phyloP scores from a whole-genome alignment of 2,329 filamentous ascomycete genomes.

The Aureobasidium melanogenum region DNA sequence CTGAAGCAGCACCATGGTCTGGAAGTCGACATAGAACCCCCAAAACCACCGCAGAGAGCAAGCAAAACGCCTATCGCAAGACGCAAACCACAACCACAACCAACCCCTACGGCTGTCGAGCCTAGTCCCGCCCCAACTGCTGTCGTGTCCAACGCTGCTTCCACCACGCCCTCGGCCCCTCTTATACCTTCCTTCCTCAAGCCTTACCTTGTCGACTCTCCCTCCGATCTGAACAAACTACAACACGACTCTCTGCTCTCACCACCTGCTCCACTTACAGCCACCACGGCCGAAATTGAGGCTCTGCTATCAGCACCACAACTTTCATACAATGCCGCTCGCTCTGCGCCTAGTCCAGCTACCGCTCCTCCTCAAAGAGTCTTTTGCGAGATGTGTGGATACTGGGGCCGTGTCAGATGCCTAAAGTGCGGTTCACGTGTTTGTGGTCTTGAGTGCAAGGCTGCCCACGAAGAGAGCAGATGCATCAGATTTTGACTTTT shows the following conservation, averaged over 20 bases:
- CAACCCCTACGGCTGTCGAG: conserved; percentile 33
- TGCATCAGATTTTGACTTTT: conserved; percentile 43
- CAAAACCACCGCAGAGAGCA: conserved; percentile 18
- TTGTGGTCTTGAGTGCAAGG: conserved; percentile 69
- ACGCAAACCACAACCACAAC: conserved; percentile 19
- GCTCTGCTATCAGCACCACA: conserved; percentile 55
- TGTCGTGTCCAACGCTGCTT: neutral
- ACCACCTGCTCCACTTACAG: conserved; percentile 18
- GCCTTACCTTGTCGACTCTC: conserved; percentile 16
- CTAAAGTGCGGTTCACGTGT: conserved; percentile 68
- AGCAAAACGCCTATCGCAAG: conserved; percentile 28
- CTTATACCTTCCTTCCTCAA: neutral
- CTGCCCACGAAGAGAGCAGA: conserved; percentile 62
- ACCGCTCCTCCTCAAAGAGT: conserved; percentile 44
- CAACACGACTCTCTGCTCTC: conserved; percentile 11
- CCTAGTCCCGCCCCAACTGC: conserved; percentile 28
- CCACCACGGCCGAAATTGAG: conserved; percentile 46
- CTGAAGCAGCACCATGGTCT: conserved; percentile 22
- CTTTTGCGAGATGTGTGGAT: conserved; percentile 75
- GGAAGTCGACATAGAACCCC: conserved; percentile 11
- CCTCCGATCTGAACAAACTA: neutral
- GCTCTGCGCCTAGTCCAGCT: conserved; percentile 31
- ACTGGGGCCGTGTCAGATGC: conserved; percentile 70
- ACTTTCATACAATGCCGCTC: conserved; percentile 58
- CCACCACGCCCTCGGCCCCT: neutral